These are phyloP conservation scores for Zychaea mexicana DNA, from an alignment of 371 early-diverging fungal genomes.

Conservation along the genomic window DNA sequence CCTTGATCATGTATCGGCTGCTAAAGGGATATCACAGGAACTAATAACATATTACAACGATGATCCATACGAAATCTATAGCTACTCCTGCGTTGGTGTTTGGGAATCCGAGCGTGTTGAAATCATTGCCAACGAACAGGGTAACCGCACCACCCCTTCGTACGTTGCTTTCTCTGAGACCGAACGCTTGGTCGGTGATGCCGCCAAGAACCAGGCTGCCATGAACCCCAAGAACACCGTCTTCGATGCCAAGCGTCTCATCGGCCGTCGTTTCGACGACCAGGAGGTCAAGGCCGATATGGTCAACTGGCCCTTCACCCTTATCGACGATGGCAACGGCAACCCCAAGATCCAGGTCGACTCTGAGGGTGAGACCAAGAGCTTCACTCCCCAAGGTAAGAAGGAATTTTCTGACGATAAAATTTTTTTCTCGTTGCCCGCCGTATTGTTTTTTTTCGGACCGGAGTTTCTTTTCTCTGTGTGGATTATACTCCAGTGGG, in stretches of 20 bases:
- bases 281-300: constrained; percentile 90
- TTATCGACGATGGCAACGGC: constrained; percentile 74
- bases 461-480: constrained; percentile 5
- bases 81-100: constrained; percentile 99
- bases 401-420: neutral
- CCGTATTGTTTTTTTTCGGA: neutral
- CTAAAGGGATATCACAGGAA: constrained; percentile 37
- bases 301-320: constrained; percentile 93
- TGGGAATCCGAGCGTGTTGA: constrained; percentile 97
- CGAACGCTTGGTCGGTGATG: constrained; percentile 94
- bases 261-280: constrained; percentile 94
- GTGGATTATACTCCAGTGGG: neutral
- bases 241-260: constrained; percentile 97
- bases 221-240: constrained; percentile 90
- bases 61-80: constrained; percentile 57
- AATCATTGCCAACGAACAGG: constrained; percentile 98
- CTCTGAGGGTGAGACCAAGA: constrained; percentile 84
- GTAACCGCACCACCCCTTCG: constrained; percentile 96
- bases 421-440: neutral
- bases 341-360: constrained; percentile 88
- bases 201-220: constrained; percentile 94
- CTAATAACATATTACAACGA: neutral
- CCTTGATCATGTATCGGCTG: too few species aligned
- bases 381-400: constrained; percentile 82
- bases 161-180: constrained; percentile 94